A percentile compares a stretch with the other conserved stretches of the same genome.
Conservation (phyloP, 768 basidiomycete species). For the Hydnum rufescens region DNA sequence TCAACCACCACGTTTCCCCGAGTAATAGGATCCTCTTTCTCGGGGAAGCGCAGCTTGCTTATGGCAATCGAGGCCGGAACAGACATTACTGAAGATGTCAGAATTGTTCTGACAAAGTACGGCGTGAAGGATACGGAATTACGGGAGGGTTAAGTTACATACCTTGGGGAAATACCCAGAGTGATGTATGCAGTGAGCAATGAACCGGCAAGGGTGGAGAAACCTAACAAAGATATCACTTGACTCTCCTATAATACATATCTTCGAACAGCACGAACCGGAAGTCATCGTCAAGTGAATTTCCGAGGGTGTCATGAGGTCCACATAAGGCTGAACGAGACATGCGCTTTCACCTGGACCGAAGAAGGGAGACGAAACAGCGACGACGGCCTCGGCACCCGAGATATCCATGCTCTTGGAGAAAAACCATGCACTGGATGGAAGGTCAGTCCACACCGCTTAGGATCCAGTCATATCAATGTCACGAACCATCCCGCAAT, state of each 20-base stretch:
- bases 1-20: conserved; percentile 64
- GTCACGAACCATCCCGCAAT: too few species aligned
- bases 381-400: conserved; percentile 88
- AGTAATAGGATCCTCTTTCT: conserved; percentile 69
- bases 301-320: conserved; percentile 69
- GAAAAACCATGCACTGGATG: conserved; percentile 93
- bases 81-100: conserved; percentile 85
- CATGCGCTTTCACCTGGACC: conserved; percentile 82
- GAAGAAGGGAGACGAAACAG: conserved; percentile 78
- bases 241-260: too few species aligned
- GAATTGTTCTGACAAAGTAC: conserved; percentile 57
- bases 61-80: conserved; percentile 89
- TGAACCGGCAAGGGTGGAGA: conserved; percentile 83
- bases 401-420: conserved; percentile 81
- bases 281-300: conserved; percentile 81
- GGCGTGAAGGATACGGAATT: too few species aligned
- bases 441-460: too few species aligned
- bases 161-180: conserved; percentile 19
- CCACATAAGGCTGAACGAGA: conserved; percentile 65
- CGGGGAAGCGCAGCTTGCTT: conserved; percentile 71
- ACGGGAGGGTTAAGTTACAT: too few species aligned
- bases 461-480: too few species aligned
- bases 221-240: too few species aligned
- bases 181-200: conserved; percentile 69
- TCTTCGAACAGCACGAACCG: too few species aligned